Evolutionary conservation across 208 protist species (phyloP), one percentile per base, ranked within the genome.

Genomic region (Endotrypanum monterogeii): DNA sequence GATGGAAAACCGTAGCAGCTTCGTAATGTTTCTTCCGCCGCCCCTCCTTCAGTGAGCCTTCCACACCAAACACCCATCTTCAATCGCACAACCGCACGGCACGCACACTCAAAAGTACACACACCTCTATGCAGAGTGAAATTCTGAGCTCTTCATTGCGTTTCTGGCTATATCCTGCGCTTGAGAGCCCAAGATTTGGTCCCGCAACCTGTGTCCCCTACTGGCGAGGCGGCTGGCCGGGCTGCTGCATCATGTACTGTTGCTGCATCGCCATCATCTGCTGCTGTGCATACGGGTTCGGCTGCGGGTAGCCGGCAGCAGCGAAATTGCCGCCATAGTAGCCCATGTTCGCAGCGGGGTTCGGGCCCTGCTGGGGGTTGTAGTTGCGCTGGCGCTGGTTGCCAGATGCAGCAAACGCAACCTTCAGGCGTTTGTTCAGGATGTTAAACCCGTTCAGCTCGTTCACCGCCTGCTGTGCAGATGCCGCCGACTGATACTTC

Each of bases 391-490:
- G 76, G 28, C 85, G 86, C 78, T 92, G 91, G 76, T 95, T 89
- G 55, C 89, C 91, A 28, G 77, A 82, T 56, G 89, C 85, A 7
- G 91, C 91, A 32, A 94, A 81, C 52, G 89, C 91, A 37, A 96
- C 91, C 91, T 94, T 96, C 78, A 96, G 87, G 79, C 91, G 89
- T 83, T 96, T 96, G 85, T 91, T 96, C 74, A 93, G 84, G 72
- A 96, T 89, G 62, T 80, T 85, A 83, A 89, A 96, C 67, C 91
- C 91, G 82, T 97, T 95, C 67, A 97, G 84, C 51, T 83, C 80
- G 67, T 76, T 78, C 71, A 95, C 93, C 20, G 91, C 93, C 83
- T 88, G 82, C 75, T 94, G 83, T 41, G 93, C 91, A 77, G 83
- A 90, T 55, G 84, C 76, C 18, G 82, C 83, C 28, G 79, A 85